Percentiles rank a stretch among this genome's conserved stretches.
These are phyloP conservation scores for Diaporthe vaccinii DNA, from an alignment of 2,329 filamentous ascomycete species.

Conservation along the genomic window DNA sequence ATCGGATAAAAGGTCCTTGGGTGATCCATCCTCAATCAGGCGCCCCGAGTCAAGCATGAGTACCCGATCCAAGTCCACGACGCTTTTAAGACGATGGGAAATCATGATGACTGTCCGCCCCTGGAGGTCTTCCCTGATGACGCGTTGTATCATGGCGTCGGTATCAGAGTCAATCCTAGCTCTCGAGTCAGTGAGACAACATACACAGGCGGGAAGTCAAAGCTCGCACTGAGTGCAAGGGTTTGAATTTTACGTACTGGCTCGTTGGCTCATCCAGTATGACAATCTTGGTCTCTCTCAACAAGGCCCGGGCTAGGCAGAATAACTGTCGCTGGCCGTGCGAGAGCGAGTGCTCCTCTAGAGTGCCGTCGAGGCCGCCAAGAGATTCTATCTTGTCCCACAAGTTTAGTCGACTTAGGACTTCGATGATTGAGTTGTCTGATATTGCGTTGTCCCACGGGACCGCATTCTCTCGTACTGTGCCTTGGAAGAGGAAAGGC, in stretches of 20 bases:
- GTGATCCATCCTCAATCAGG: conserved; percentile 25
- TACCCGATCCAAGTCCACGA: conserved; percentile 32
- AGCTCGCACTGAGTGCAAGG: not conserved
- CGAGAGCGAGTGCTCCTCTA: conserved; percentile 52
- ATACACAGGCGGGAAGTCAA: not conserved
- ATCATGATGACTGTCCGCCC: conserved; percentile 33
- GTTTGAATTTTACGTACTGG: conserved; percentile 44
- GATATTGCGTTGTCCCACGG: conserved; percentile 51
- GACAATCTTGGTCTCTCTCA: conserved; percentile 51
- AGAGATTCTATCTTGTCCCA: conserved; percentile 54
- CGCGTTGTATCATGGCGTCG: conserved; percentile 28
- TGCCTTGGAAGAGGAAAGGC: conserved; percentile 64
- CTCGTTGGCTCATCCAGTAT: conserved; percentile 57
- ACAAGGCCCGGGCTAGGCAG: conserved; percentile 55
- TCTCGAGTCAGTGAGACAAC: not conserved
- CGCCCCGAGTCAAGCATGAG: conserved; percentile 29
- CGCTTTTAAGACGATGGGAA: conserved; percentile 29
- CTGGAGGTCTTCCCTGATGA: conserved; percentile 29
- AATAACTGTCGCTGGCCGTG: conserved; percentile 62
- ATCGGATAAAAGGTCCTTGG: not conserved
- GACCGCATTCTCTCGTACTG: conserved; percentile 63
- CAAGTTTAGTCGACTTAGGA: conserved; percentile 62
- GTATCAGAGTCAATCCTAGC: conserved; percentile 25
- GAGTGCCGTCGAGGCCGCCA: conserved; percentile 54
- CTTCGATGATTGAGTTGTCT: conserved; percentile 58